phyloP scores from a whole-genome alignment of 2,329 filamentous ascomycete genomes.

The Penicillium nordicum region DNA sequence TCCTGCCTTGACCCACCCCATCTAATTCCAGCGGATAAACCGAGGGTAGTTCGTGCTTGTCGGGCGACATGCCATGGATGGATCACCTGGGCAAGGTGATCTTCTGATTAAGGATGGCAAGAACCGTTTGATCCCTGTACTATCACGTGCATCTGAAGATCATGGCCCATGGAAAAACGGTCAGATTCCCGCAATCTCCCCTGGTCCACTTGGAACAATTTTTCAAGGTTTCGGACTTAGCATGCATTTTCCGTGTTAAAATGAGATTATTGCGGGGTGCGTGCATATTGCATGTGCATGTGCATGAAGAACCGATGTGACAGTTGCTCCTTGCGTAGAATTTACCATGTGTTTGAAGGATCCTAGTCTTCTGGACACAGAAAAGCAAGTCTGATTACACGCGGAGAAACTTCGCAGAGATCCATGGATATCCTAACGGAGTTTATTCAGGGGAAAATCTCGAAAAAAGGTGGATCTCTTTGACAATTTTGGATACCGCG shows the following conservation, averaged over 20 bases:
- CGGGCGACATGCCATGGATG: no score
- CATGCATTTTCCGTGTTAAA: not conserved
- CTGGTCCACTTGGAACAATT: not conserved
- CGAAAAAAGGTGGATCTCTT: not conserved
- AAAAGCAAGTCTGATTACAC: no score
- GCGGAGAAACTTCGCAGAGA: no score
- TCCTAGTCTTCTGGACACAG: no score
- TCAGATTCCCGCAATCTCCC: not conserved
- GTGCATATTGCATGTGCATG: not conserved
- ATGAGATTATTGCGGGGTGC: not conserved
- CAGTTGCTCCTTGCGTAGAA: not conserved
- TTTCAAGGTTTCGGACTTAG: not conserved
- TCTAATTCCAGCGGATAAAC: not conserved
- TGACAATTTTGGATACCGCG: not conserved
- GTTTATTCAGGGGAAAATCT: no score
- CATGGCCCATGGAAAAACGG: slow-evolving; percentile 15
- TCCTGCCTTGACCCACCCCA: not conserved
- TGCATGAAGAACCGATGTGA: not conserved
- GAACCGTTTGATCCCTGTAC: not conserved
- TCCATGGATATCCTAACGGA: no score
- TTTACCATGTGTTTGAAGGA: not conserved
- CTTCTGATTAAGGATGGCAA: not conserved
- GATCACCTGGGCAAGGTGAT: no score
- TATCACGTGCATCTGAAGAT: not conserved
- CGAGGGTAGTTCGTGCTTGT: not conserved